A percentile compares a stretch with the other conserved stretches of the same genome.
Evolutionary conservation across 805 yeast species (phyloP).

Genomic region (Wickerhamomyces subpelliculosus): DNA sequence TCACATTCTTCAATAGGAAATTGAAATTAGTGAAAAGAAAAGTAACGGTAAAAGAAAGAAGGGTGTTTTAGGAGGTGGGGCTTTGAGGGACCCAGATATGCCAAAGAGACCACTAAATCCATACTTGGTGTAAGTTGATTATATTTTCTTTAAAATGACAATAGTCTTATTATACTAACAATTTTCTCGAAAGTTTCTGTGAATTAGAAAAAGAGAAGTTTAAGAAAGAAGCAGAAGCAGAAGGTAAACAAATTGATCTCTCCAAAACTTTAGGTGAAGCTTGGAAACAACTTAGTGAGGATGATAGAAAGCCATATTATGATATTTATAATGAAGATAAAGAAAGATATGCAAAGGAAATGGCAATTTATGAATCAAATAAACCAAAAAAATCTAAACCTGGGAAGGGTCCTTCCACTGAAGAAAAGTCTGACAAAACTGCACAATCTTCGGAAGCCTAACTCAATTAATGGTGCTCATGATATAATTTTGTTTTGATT

Average conservation of each 20-base stretch:
- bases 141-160: neutral
- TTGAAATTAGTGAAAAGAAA: slow-evolving; percentile 18
- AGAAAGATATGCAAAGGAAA: slow-evolving; percentile 65
- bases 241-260: slow-evolving; percentile 53
- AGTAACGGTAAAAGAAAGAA: slow-evolving; percentile 15
- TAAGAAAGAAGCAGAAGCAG: slow-evolving; percentile 48
- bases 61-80: slow-evolving; percentile 5
- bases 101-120: slow-evolving; percentile 92
- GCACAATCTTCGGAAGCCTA: neutral
- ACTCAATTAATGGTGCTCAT: no score
- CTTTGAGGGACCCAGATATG: slow-evolving; percentile 69
- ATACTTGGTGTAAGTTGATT: slow-evolving; percentile 54
- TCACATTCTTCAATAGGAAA: neutral
- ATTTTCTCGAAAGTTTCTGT: slow-evolving; percentile 42
- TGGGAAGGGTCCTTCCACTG: neutral
- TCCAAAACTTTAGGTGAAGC: slow-evolving; percentile 77
- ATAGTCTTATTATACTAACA: slow-evolving; percentile 4
- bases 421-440: neutral
- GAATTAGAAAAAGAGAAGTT: slow-evolving; percentile 77
- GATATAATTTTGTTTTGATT: no score
- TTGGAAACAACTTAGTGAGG: slow-evolving; percentile 72
- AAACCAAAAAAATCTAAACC: slow-evolving; percentile 1
- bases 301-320: slow-evolving; percentile 64
- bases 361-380: slow-evolving; percentile 42
- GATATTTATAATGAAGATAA: slow-evolving; percentile 74